phyloP scores from a whole-genome alignment of 2,329 filamentous ascomycete species.

The Colletotrichum viniferum region DNA sequence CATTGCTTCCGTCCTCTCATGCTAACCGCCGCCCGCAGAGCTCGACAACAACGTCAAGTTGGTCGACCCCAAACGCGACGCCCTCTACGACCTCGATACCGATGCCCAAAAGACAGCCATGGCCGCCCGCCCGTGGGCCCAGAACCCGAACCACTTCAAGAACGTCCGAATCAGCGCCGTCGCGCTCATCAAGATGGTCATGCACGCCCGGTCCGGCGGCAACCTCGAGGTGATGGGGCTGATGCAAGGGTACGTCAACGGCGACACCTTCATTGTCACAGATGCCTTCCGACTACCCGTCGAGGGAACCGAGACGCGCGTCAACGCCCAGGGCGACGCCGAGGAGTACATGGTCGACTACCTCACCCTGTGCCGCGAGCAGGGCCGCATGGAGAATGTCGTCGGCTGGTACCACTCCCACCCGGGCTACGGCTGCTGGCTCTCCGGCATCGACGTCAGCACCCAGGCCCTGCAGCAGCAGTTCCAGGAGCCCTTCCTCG shows the following conservation, averaged over 20 bases:
- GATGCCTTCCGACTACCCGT: slow-evolving; percentile 94
- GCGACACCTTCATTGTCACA: slow-evolving; percentile 86
- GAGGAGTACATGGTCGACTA: slow-evolving; percentile 97
- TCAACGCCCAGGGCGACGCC: slow-evolving; percentile 94
- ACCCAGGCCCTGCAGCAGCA: slow-evolving; percentile 87
- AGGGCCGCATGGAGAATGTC: slow-evolving; percentile 82
- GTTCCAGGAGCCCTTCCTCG: slow-evolving; percentile 89
- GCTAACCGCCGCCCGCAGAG: slow-evolving; percentile 57
- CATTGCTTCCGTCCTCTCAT: not conserved
- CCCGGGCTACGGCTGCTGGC: slow-evolving; percentile 97
- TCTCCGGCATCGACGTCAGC: slow-evolving; percentile 91
- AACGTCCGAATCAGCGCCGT: slow-evolving; percentile 91
- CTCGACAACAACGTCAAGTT: slow-evolving; percentile 85
- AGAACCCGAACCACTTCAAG: slow-evolving; percentile 87
- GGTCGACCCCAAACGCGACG: slow-evolving; percentile 85
- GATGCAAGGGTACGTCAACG: slow-evolving; percentile 93
- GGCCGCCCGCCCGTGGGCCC: slow-evolving; percentile 73
- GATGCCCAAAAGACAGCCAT: slow-evolving; percentile 70
- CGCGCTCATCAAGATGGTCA: slow-evolving; percentile 97
- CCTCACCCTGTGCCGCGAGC: slow-evolving; percentile 75
- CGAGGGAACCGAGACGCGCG: slow-evolving; percentile 96
- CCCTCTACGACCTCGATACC: slow-evolving; percentile 84
- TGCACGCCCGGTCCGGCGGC: slow-evolving; percentile 96
- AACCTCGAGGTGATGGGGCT: slow-evolving; percentile 95
- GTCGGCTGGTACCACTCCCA: slow-evolving; percentile 99